These are phyloP conservation scores for Avena sativa DNA, from an alignment of 176 grass and related monocot species.

Conservation along the genomic window DNA sequence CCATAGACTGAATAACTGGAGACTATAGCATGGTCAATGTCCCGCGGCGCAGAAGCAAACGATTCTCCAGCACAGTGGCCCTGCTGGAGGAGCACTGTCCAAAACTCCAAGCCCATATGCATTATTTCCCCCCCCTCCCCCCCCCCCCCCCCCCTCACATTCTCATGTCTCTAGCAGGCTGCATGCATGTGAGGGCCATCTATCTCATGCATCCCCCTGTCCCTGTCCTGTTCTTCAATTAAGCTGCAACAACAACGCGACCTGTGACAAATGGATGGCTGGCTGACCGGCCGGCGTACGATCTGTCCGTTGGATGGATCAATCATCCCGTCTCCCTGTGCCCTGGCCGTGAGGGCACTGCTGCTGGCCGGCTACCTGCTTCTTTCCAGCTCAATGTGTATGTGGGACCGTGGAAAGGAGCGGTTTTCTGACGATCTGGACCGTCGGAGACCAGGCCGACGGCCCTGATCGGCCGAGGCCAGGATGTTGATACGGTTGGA, in stretches of 20 bases:
- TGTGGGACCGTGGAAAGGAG: background rate
- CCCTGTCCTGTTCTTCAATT: background rate
- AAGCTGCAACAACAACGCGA: background rate
- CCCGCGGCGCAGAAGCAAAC: background rate
- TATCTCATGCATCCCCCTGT: background rate
- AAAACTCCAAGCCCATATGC: background rate
- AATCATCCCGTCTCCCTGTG: constrained; percentile 20
- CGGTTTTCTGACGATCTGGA: background rate
- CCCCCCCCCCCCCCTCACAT: background rate
- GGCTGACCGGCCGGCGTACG: constrained; percentile 13
- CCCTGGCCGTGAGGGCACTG: constrained; percentile 35
- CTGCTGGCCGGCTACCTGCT: background rate
- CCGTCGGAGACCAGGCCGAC: constrained; percentile 3
- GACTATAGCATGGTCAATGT: constrained; percentile 24
- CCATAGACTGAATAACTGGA: background rate
- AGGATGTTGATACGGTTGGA: background rate
- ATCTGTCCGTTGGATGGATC: background rate
- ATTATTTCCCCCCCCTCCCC: background rate
- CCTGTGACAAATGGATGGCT: constrained; percentile 23
- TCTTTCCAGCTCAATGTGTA: constrained; percentile 32
- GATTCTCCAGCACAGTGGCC: constrained; percentile 37
- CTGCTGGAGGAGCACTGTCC: background rate
- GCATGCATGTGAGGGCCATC: background rate
- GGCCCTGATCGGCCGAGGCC: background rate
- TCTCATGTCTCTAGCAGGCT: constrained; percentile 36